Base-by-base conservation (phyloP, 306 rosid species). In the Sechiopsis laciniata region DNA sequence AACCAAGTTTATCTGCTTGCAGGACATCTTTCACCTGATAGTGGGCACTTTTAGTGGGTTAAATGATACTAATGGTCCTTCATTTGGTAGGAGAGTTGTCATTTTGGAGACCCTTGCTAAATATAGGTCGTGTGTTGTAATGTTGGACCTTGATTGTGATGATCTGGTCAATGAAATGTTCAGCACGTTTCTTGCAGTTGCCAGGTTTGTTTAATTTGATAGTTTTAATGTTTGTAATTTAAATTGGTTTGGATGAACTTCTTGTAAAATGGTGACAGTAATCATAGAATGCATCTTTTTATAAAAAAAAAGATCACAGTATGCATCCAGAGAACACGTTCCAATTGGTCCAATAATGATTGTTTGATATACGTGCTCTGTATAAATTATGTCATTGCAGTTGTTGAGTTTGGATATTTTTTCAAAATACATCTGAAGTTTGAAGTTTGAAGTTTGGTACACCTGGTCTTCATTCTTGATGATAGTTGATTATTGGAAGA, bases 81-180 rank as follows among this genome's bases (percentile, higher is more conserved):
- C 99, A 79, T 95, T 95, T 82, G 90, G 91, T 68, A 86, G 97
- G 81, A 91, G 97, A 87, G 95, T 95, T 81, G 88, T 84, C 76
- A 95, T 95, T 80, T 81, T 95, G 91, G 99, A 95, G 92, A 95
- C 99, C 72, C 89, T 95, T 62, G 97, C 99, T 54, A 91, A 83
- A 70, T 95, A 95, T 84, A 95, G 99, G 85, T 95, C 99, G 10
- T 95, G 99, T 60, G 99, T 95, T 75, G 99, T 95, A 75, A 95
- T 95, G 97, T 80, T 95, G 84, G 99, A 95, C 82, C 99, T 95
- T 63, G 99, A 95, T 84, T 95, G 99, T 77, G 87, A 91, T 78
- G 96, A 88, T 78, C 82, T 95, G 83, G 99, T 95, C 77, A 84
- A 84, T 78, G 96, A 89, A 77, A 95, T 95, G 95, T 89, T 95